Conservation (phyloP, 352 stramenopile species). For the Plasmopara muralis region DNA sequence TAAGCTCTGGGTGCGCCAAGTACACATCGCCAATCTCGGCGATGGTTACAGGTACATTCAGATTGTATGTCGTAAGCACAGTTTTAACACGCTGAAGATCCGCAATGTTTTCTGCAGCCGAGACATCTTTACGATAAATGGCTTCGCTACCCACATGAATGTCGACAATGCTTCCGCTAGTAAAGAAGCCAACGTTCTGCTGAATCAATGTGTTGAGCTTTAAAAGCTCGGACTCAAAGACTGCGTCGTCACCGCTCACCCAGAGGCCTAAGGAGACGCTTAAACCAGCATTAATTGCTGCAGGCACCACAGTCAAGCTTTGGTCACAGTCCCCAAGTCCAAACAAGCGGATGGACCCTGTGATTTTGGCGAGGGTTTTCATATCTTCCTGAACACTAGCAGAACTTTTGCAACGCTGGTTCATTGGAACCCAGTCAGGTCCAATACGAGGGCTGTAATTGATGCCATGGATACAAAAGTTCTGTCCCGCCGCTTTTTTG, state of each 20-base stretch:
- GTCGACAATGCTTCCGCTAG: conserved; percentile 27
- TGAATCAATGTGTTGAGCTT: conserved; percentile 32
- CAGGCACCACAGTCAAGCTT: conserved; percentile 32
- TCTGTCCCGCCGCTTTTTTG: conserved; percentile 6
- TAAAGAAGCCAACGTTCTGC: conserved; percentile 16
- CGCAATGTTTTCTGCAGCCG: conserved; percentile 28
- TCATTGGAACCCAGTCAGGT: conserved; percentile 36
- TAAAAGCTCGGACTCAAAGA: conserved; percentile 40
- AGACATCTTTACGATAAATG: conserved; percentile 59
- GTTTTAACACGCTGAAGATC: conserved; percentile 41
- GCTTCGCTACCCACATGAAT: conserved; percentile 70
- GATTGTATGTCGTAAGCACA: conserved; percentile 11
- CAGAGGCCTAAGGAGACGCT: conserved; percentile 57
- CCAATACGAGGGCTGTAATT: conserved; percentile 64
- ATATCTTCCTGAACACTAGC: conserved; percentile 38
- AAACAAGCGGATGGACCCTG: conserved; percentile 44
- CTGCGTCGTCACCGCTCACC: conserved; percentile 30
- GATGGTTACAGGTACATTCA: conserved; percentile 49
- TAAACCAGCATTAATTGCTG: conserved; percentile 37
- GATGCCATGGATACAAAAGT: conserved; percentile 45
- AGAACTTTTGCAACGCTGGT: conserved; percentile 43
- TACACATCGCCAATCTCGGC: conserved; percentile 64
- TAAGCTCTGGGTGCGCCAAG: conserved; percentile 37
- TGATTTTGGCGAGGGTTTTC: conserved; percentile 31
- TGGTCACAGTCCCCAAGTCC: conserved; percentile 58